Evolutionary conservation across 2,329 filamentous ascomycete species (phyloP), one percentile per base, ranked within the genome.

Genomic region (Akanthomyces lecanii): DNA sequence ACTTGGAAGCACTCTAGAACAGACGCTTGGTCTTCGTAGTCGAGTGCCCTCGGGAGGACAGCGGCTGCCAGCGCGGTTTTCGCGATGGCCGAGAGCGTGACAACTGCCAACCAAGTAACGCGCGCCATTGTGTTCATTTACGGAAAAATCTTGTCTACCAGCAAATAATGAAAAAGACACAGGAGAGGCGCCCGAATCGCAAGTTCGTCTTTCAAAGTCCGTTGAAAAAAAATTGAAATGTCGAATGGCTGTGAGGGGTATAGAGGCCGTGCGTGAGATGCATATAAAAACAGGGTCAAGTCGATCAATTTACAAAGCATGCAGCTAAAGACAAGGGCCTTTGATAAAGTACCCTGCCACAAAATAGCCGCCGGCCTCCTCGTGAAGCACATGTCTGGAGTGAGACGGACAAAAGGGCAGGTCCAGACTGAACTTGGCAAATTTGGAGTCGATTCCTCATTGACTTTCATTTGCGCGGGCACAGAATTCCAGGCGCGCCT

Each of bases 1-100:
- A 91, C 85, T 74, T 92, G 84, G 68, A 92, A 87, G 69, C 87
- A 88, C 67, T 89, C 80, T 28, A 70, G 57, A 10, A 68, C 58
- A 21, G 60, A 16, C 3, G 48, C 16, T 5, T 25, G 21, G 10
- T 38, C 21, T 18, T 42, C 11, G 28, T 25, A 55, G 21, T 38
- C 42, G n/a, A 28, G n/a, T 5, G 25, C 38, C 36, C 38, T 52
- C 4, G 47, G 45, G 18, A 36, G 7, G 21, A 21, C 14, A 21
- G 23, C 8, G 7, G 12, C 23, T 3, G 36, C 57, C 18, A 44
- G 23, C 2, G 38, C 23, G 18, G 48, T 14, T 23, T 44, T n/a
- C 36, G 36, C 47, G n/a, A 42, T 44, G 7, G 38, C 36, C 3
- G 16, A 51, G 14, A 52, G 16, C 18, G 47, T 48, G 25, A 36